Evolutionary conservation across 139 green algal species (phyloP).

Genomic region (Volvox africanus): DNA sequence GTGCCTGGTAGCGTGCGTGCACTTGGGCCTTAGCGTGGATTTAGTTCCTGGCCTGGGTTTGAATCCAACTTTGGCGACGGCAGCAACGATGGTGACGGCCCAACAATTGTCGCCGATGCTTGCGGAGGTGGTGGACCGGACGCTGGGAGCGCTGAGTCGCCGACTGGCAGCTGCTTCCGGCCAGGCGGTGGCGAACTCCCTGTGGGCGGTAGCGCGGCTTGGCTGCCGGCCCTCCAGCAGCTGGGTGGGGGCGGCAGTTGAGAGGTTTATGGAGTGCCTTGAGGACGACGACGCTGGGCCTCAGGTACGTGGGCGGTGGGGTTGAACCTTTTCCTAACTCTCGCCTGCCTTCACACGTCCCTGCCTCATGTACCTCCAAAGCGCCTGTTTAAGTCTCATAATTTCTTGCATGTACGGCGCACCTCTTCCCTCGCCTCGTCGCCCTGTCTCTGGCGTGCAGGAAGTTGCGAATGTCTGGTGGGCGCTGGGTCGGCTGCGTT

Average conservation of each 20-base stretch:
- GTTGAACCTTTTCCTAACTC: background rate
- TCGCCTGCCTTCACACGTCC: background rate
- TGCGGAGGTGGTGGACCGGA: background rate
- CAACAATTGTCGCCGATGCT: no score
- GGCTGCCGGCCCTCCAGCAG: slow-evolving; percentile 23
- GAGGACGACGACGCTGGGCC: slow-evolving; percentile 34
- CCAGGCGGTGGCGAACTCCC: slow-evolving; percentile 33
- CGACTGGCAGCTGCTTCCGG: background rate
- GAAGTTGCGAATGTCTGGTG: slow-evolving; percentile 50
- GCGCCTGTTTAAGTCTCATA: background rate
- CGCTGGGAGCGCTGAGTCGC: background rate
- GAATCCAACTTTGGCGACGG: no score
- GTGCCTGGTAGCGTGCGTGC: slow-evolving; percentile 28
- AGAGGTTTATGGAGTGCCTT: background rate
- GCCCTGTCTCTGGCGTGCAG: background rate
- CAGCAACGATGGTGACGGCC: no score
- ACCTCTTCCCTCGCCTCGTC: background rate
- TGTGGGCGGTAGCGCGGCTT: slow-evolving; percentile 53
- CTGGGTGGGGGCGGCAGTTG: slow-evolving; percentile 44
- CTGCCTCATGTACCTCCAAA: no score
- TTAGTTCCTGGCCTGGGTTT: no score
- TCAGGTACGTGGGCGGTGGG: slow-evolving; percentile 3
- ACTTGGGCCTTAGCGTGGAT: background rate
- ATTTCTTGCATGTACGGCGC: background rate
- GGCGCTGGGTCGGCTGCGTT: slow-evolving; percentile 43